Evolutionary conservation across 1,284 basidiomycete species (phyloP).

Genomic region (Moniliophthora roreri): DNA sequence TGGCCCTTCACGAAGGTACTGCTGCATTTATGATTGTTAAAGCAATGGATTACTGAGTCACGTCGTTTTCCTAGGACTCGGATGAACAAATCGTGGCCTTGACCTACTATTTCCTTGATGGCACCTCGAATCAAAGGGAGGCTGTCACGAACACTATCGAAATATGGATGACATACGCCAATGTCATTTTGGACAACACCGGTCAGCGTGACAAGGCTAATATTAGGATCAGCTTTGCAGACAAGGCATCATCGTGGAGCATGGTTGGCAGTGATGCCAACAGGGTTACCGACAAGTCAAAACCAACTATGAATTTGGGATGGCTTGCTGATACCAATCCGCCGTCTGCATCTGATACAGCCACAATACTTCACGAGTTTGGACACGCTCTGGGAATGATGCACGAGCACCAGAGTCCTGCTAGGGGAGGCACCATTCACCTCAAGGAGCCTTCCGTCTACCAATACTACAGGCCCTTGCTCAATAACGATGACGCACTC

Average conservation of each 20-base stretch:
- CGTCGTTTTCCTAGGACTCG: no score
- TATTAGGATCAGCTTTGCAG: constrained; percentile 11
- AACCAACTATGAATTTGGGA: constrained; percentile 26
- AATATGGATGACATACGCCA: not conserved
- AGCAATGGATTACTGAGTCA: no score
- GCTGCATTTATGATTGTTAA: no score
- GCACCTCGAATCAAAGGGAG: not conserved
- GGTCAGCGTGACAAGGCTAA: not conserved
- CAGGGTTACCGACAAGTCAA: not conserved
- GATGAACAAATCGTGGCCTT: not conserved
- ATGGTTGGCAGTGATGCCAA: constrained; percentile 16
- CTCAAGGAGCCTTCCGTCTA: constrained; percentile 17
- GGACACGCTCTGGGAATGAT: constrained; percentile 31
- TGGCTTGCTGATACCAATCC: constrained; percentile 12
- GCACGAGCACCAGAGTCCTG: constrained; percentile 32
- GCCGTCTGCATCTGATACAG: constrained; percentile 14
- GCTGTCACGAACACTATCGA: not conserved
- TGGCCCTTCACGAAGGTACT: not conserved
- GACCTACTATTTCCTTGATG: not conserved
- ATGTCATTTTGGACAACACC: not conserved
- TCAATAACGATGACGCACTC: constrained; percentile 14
- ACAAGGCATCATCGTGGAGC: constrained; percentile 18
- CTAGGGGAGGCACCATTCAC: constrained; percentile 17
- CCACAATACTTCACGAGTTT: constrained; percentile 30
- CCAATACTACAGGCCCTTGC: constrained; percentile 16